These are phyloP conservation scores for Mytilinidion resinicola DNA, from an alignment of 495 filamentous ascomycete genomes.

Conservation along the genomic window DNA sequence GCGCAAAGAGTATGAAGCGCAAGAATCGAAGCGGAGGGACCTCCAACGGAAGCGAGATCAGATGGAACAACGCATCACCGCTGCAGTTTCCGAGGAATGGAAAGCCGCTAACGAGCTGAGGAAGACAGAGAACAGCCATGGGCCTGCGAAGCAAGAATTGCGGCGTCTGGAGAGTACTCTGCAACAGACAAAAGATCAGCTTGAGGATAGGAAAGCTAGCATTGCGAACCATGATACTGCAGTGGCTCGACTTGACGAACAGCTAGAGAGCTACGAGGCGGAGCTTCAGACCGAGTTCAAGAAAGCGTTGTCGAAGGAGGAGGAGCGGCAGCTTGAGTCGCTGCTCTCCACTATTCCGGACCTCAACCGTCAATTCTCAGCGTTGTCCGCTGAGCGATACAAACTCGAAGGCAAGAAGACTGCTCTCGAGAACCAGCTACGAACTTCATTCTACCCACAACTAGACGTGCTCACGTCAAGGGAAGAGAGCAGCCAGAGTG, in stretches of 20 bases:
- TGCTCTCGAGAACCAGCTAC: slow-evolving; percentile 74
- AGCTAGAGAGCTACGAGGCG: slow-evolving; percentile 63
- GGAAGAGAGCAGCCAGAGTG: slow-evolving; percentile 56
- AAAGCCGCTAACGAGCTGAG: slow-evolving; percentile 73
- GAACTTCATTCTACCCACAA: slow-evolving; percentile 74
- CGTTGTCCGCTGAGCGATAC: slow-evolving; percentile 63
- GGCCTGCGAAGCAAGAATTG: slow-evolving; percentile 68
- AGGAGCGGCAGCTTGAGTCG: slow-evolving; percentile 73
- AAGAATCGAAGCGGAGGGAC: slow-evolving; percentile 50
- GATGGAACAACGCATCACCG: slow-evolving; percentile 81
- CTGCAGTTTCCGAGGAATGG: slow-evolving; percentile 69
- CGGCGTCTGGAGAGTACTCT: slow-evolving; percentile 62
- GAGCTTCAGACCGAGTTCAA: slow-evolving; percentile 86
- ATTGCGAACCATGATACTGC: slow-evolving; percentile 69
- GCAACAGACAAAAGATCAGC: slow-evolving; percentile 64
- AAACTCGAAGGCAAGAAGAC: slow-evolving; percentile 76
- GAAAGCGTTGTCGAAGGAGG: slow-evolving; percentile 73
- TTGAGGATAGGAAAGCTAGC: slow-evolving; percentile 64
- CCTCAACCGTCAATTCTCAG: slow-evolving; percentile 65
- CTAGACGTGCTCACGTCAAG: slow-evolving; percentile 81
- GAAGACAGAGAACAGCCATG: slow-evolving; percentile 76
- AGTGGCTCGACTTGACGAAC: slow-evolving; percentile 67
- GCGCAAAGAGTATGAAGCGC: slow-evolving; percentile 65
- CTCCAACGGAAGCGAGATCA: slow-evolving; percentile 62
- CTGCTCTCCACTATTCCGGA: slow-evolving; percentile 63